phyloP scores from a whole-genome alignment of 352 stramenopile species.

The Pythium oligandrum region DNA sequence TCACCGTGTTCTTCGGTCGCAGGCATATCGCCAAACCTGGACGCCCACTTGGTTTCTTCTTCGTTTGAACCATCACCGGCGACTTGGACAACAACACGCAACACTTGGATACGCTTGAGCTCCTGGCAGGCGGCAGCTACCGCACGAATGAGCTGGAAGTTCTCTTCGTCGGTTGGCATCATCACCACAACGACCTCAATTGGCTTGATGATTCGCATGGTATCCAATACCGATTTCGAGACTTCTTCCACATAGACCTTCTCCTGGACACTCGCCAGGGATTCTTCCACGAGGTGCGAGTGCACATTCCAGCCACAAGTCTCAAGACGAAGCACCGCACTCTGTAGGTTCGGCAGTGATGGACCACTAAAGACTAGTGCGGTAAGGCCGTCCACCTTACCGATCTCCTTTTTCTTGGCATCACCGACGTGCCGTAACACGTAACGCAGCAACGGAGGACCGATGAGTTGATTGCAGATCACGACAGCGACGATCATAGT shows the following conservation, averaged over 20 bases:
- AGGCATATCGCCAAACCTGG: conserved; percentile 48
- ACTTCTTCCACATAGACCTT: conserved; percentile 18
- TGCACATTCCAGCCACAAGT: conserved; percentile 59
- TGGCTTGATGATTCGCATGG: conserved; percentile 29
- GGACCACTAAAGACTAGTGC: conserved; percentile 29
- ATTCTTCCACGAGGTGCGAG: conserved; percentile 32
- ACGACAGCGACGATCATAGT: conserved; percentile 73
- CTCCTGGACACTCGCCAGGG: conserved; percentile 20
- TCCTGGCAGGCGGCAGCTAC: conserved; percentile 43
- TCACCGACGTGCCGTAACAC: conserved; percentile 49
- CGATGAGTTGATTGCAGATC: conserved; percentile 65
- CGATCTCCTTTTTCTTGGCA: conserved; percentile 48
- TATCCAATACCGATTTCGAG: conserved; percentile 23
- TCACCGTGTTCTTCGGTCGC: conserved; percentile 47
- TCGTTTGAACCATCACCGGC: conserved; percentile 18
- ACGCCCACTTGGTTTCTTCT: conserved; percentile 19
- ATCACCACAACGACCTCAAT: conserved; percentile 57
- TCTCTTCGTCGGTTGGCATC: conserved; percentile 53
- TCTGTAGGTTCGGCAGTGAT: conserved; percentile 22
- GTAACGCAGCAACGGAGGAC: conserved; percentile 51
- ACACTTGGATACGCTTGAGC: conserved; percentile 35
- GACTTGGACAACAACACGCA: conserved; percentile 57
- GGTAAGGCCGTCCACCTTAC: conserved; percentile 50
- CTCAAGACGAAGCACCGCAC: conserved; percentile 43
- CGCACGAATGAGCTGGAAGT: conserved; percentile 46